Base-by-base conservation (phyloP, 768 basidiomycete species). In the Mycena epipterygia region DNA sequence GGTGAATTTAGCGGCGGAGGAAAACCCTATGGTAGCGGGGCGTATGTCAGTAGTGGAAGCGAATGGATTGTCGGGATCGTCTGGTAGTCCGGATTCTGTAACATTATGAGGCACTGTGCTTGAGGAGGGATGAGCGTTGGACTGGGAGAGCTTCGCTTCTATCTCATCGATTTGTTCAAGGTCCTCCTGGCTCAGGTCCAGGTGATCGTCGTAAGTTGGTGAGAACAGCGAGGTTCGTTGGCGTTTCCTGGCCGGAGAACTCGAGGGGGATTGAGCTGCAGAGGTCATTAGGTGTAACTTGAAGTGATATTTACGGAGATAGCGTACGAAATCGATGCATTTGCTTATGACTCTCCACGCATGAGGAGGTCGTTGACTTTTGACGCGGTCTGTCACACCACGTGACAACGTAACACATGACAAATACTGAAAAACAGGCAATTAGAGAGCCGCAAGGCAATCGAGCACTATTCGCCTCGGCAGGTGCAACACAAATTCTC, bases 121-220 rank as follows among this genome's bases (percentile, higher is more conserved):
- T 23, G 62, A 64, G 48, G 68, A 44, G 42, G 67, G 62, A 57
- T 56, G 49, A 7, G 37, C 30, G 30, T 48, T 56, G n/a, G 67
- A 56, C 52, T 88, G 88, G 7, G 87, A 85, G 1, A 88, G 79
- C 52, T 75, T 79, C 7, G 81, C 80, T 32, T 90, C 87, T 14
- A 90, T 76, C 41, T 81, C 81, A 75, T 91, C 89, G 51, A 89
- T 85, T 5, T 87, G 89, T 39, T 81, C 80, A 14, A 92, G 76
- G 63, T 91, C 87, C 37, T 89, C 86, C 68, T 88, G 85, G 58
- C 86, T 91, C 61, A 89, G 76, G 25, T 86, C 86, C 27, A 88
- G 75, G 70, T 86, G 86, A 52, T 85, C 82, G 69, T 91, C 91
- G 69, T 90, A 91, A 25, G 88, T 88, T 1, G 92, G 91, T 0